phyloP scores from a whole-genome alignment of 1,284 basidiomycete genomes.

The Apiotrichum domesticum region DNA sequence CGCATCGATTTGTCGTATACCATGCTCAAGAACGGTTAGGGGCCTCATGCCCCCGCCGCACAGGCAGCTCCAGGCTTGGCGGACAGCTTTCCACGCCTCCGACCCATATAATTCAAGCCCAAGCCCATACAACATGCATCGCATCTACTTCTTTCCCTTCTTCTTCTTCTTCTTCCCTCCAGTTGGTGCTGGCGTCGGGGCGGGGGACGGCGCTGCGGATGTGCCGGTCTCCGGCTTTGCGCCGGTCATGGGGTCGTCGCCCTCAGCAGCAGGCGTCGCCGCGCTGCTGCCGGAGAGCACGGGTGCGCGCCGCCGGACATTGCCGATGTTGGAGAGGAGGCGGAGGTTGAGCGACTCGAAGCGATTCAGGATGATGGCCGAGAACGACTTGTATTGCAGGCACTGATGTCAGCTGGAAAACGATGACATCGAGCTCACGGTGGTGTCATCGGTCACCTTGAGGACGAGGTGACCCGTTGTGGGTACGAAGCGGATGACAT shows the following conservation, averaged over 20 bases:
- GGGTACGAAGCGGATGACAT: slow-evolving; percentile 79
- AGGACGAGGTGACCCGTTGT: slow-evolving; percentile 76
- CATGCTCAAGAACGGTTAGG: too few species aligned
- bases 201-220: slow-evolving; percentile 2
- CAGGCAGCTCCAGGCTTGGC: too few species aligned
- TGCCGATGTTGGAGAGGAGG: slow-evolving; percentile 40
- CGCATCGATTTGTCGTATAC: too few species aligned
- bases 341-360: slow-evolving; percentile 81
- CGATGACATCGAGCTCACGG: too few species aligned
- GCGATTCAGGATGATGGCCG: slow-evolving; percentile 86
- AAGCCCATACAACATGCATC: slow-evolving; percentile 11
- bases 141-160: slow-evolving; percentile 20
- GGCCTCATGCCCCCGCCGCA: too few species aligned
- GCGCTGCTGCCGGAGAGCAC: slow-evolving; percentile 1
- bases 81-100: too few species aligned
- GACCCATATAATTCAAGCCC: too few species aligned
- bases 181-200: slow-evolving; percentile 1
- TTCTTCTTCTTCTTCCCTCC: slow-evolving; percentile 27
- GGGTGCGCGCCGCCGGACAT: slow-evolving; percentile 21
- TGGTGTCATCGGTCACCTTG: slow-evolving; percentile 81
- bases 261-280: slow-evolving; percentile 6
- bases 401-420: slow-evolving; percentile 55
- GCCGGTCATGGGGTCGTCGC: slow-evolving; percentile 20
- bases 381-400: slow-evolving; percentile 88
- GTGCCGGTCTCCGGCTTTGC: slow-evolving; percentile 5